Percentiles rank a stretch among this genome's conserved stretches.
These are phyloP conservation scores for Penicillium arizonense DNA, from an alignment of 495 filamentous ascomycete genomes.

Conservation along the genomic window DNA sequence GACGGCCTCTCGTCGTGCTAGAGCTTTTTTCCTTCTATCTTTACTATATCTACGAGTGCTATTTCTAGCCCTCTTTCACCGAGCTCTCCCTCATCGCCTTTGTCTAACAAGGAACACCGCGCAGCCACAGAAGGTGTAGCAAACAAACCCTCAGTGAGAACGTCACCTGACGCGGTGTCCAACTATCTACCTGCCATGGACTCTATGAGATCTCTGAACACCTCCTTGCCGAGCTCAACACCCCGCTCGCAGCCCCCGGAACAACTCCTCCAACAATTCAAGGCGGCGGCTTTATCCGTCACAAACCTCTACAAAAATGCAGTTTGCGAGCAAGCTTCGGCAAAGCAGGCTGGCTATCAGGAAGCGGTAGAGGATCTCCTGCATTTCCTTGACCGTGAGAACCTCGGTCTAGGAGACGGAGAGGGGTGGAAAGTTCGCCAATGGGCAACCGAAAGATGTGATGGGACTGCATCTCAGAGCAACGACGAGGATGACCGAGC, in stretches of 20 bases:
- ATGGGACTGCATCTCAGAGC: slow-evolving; percentile 56
- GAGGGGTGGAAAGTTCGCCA: slow-evolving; percentile 78
- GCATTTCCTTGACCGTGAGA: slow-evolving; percentile 75
- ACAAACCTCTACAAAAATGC: slow-evolving; percentile 95
- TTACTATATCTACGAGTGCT: neutral
- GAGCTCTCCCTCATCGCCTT: slow-evolving; percentile 2
- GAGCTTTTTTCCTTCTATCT: neutral
- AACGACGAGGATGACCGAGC: slow-evolving; percentile 72
- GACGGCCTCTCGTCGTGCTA: too few relatives aligned
- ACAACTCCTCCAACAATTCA: slow-evolving; percentile 85
- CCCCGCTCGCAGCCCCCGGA: slow-evolving; percentile 63
- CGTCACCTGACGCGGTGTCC: neutral
- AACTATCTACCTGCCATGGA: slow-evolving; percentile 51
- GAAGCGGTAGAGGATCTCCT: slow-evolving; percentile 91
- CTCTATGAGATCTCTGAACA: slow-evolving; percentile 73
- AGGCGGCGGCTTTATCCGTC: slow-evolving; percentile 86
- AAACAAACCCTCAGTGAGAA: neutral
- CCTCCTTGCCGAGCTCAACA: slow-evolving; percentile 57
- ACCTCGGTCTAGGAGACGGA: slow-evolving; percentile 72
- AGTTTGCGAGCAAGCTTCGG: slow-evolving; percentile 68
- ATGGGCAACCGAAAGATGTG: slow-evolving; percentile 79
- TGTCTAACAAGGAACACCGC: neutral
- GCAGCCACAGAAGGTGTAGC: neutral
- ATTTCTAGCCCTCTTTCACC: neutral
- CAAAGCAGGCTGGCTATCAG: slow-evolving; percentile 80